Conservation (phyloP, 179 eudicot species). For the Corrigiola litoralis region DNA sequence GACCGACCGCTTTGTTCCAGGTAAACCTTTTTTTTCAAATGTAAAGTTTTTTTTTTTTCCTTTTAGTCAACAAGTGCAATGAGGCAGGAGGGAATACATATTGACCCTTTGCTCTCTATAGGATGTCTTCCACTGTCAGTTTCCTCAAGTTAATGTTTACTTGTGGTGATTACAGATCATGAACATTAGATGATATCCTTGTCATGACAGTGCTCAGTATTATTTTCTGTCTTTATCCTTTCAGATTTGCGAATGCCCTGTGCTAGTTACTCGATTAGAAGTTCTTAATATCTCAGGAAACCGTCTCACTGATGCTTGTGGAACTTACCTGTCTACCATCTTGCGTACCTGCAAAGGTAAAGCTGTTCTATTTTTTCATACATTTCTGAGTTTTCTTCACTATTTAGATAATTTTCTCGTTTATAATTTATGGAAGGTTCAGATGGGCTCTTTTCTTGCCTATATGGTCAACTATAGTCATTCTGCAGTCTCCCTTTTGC, state of each 20-base stretch:
- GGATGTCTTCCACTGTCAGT: neutral
- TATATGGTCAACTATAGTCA: neutral
- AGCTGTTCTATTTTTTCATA: neutral
- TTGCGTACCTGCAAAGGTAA: conserved; percentile 78
- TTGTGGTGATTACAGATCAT: too few relatives aligned
- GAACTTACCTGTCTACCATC: conserved; percentile 67
- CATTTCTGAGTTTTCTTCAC: neutral
- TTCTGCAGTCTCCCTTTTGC: neutral
- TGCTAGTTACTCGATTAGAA: conserved; percentile 73
- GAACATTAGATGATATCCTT: neutral
- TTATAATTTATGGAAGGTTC: neutral
- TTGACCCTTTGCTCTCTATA: too few relatives aligned
- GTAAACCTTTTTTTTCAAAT: conserved; percentile 21
- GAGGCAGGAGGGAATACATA: too few relatives aligned
- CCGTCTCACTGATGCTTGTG: conserved; percentile 90
- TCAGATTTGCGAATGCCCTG: conserved; percentile 95
- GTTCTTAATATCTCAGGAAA: conserved; percentile 91
- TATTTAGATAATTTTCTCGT: neutral
- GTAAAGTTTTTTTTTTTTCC: neutral
- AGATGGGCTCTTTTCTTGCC: neutral
- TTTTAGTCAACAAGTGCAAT: too few relatives aligned
- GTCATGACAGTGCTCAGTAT: neutral
- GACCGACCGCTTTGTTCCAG: conserved; percentile 83
- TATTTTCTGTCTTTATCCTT: neutral
- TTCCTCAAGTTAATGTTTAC: too few relatives aligned